These are phyloP conservation scores for Thermoascus crustaceus DNA, from an alignment of 2,329 filamentous ascomycete species.

Conservation along the genomic window DNA sequence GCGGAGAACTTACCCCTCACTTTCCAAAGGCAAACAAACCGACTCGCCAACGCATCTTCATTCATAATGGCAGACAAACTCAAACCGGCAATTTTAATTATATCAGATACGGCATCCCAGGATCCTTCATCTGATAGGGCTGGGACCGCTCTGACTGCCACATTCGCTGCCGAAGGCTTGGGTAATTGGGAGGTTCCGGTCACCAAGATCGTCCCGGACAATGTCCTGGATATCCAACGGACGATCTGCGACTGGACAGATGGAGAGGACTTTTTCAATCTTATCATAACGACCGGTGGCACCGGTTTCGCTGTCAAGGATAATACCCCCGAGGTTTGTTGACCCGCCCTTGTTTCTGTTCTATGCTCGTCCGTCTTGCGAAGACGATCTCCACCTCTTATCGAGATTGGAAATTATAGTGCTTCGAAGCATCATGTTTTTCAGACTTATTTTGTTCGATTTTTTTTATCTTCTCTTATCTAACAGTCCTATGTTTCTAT, in stretches of 20 bases:
- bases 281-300: conserved; percentile 83
- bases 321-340: conserved; percentile 72
- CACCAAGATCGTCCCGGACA: conserved; percentile 72
- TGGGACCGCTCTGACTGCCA: conserved; percentile 55
- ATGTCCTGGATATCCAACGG: conserved; percentile 63
- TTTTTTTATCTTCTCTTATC: conserved; percentile 10
- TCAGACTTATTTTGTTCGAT: conserved; percentile 2
- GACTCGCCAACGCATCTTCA: neutral
- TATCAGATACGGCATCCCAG: conserved; percentile 81
- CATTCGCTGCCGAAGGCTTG: conserved; percentile 59
- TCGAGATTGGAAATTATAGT: too few relatives aligned
- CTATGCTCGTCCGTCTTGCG: too few relatives aligned
- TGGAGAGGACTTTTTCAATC: conserved; percentile 51
- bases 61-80: conserved; percentile 38
- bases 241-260: conserved; percentile 69
- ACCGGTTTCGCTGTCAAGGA: conserved; percentile 86
- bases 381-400: too few relatives aligned
- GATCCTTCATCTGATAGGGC: conserved; percentile 74
- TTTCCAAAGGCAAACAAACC: conserved; percentile 3
- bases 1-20: conserved; percentile 4
- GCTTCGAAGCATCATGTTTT: conserved; percentile 1
- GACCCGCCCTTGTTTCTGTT: conserved; percentile 7
- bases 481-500: conserved; percentile 12
- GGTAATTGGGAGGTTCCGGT: conserved; percentile 63
- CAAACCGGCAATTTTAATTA: conserved; percentile 68